Conservation (phyloP, 2,329 filamentous ascomycete species). For the Fusarium bulbicola region DNA sequence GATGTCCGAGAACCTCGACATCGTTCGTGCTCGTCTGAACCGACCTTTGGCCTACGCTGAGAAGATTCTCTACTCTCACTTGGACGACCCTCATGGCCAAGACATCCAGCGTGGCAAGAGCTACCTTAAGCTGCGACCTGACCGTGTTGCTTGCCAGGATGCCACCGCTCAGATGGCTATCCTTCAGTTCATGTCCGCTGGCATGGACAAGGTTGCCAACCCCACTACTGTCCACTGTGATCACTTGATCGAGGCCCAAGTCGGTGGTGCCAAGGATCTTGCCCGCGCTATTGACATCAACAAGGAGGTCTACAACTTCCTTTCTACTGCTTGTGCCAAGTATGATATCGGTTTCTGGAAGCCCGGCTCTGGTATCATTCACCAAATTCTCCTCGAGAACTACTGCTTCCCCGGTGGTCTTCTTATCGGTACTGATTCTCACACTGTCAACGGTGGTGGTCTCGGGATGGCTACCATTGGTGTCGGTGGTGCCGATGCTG, state of each 20-base stretch:
- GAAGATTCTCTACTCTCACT: conserved; percentile 98
- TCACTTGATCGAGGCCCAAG: conserved; percentile 97
- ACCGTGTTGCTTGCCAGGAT: conserved; percentile 99
- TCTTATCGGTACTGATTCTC: conserved; percentile 96
- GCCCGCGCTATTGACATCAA: conserved; percentile 91
- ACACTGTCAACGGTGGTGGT: conserved; percentile 97
- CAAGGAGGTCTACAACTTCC: conserved; percentile 99
- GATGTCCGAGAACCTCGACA: conserved; percentile 95
- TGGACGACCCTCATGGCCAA: conserved; percentile 95
- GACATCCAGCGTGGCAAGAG: conserved; percentile 96
- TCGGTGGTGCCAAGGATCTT: conserved; percentile 94
- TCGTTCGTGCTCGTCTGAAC: conserved; percentile 90
- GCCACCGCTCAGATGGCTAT: conserved; percentile 99
- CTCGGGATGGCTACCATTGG: conserved; percentile 94
- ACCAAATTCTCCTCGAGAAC: conserved; percentile 98
- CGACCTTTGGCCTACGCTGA: conserved; percentile 94
- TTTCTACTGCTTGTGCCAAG: conserved; percentile 92
- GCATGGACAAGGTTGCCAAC: conserved; percentile 94
- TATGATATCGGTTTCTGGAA: conserved; percentile 99
- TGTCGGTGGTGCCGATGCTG: conserved; percentile 97
- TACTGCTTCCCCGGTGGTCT: conserved; percentile 99
- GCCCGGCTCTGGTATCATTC: conserved; percentile 98
- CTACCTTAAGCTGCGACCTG: conserved; percentile 95
- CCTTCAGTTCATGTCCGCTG: conserved; percentile 99
- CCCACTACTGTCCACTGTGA: conserved; percentile 98